Evolutionary conservation across 2,329 filamentous ascomycete genomes (phyloP), one percentile per base, ranked within the genome.

Genomic region (Helicocarpus griseus): DNA sequence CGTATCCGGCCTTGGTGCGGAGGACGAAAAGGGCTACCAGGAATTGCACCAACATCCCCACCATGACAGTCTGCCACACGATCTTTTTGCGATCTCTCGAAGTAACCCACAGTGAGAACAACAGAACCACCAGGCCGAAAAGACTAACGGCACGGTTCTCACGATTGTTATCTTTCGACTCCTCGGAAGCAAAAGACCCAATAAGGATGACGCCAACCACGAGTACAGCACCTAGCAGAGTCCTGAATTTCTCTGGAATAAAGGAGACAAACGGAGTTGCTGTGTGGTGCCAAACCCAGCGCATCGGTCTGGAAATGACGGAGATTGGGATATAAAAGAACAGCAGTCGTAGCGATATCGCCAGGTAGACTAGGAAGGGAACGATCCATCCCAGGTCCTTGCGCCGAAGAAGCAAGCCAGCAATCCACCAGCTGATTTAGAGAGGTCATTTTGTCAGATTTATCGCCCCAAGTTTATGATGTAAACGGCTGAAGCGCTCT

Each of bases 11-110:
- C 36, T 77, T 70, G 2, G 89, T 93, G 45, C 89, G 81, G 59
- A 95, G 76, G 45, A 95, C 90, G 61, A 96, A 95, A 11, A 95
- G 76, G 3, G 88, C 89, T 57, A 95, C 79, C 63, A 96, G 76
- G 70, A 90, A 96, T 69, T 96, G 90, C 9, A 84, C 76, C 39
- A 95, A 75, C 85, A 95, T 93, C 54, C 90, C 90, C 35, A 86
- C 87, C 54, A 95, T 87, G 59, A 96, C 86, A 1, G 86, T 87
- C 62, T 86, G 84, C 85, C 84, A 89, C 28, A 68, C 56, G 46
- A 74, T 71, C 57, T 69, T 75, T 58, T 70, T 81, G 58, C 86
- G 80, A 66, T 89, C 77, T 53, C 74, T 78, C 38, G 89, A 95
- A 0, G 87, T 93, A 13, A 64, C 62, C 69, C 79, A 93, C 58